Percentiles rank a stretch among this genome's conserved stretches.
Evolutionary conservation across 768 basidiomycete species (phyloP).

Genomic region (Calocybe cyanea): DNA sequence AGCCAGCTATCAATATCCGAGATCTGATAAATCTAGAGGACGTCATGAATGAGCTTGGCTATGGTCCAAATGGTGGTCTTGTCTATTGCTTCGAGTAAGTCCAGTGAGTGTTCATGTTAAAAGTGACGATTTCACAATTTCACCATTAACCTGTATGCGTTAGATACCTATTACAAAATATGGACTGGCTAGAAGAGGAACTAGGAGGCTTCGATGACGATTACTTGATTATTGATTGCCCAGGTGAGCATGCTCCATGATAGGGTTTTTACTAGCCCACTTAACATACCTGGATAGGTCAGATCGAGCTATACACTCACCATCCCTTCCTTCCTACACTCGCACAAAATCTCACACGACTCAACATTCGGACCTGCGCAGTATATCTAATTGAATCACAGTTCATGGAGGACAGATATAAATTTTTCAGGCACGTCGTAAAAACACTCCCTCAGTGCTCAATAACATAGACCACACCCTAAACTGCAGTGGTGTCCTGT

Average conservation of each 20-base stretch:
- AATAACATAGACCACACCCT: slow-evolving; percentile 5
- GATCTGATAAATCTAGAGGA: slow-evolving; percentile 91
- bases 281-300: slow-evolving; percentile 47
- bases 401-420: slow-evolving; percentile 99
- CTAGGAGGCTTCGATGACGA: slow-evolving; percentile 94
- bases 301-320: slow-evolving; percentile 98
- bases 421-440: slow-evolving; percentile 78
- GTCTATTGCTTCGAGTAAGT: slow-evolving; percentile 99
- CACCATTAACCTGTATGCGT: neutral
- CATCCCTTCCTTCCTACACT: slow-evolving; percentile 94
- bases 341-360: slow-evolving; percentile 65
- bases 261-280: neutral
- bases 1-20: slow-evolving; percentile 90
- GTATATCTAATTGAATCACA: slow-evolving; percentile 95
- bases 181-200: slow-evolving; percentile 98
- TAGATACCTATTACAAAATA: slow-evolving; percentile 94
- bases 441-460: slow-evolving; percentile 1
- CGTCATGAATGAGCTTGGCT: slow-evolving; percentile 92
- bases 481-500: slow-evolving; percentile 75
- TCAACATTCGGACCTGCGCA: slow-evolving; percentile 85
- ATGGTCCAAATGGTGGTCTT: slow-evolving; percentile 95
- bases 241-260: slow-evolving; percentile 46
- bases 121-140: neutral
- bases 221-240: slow-evolving; percentile 91
- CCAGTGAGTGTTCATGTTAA: slow-evolving; percentile 30